Conservation (phyloP, 371 early-diverging fungal genomes). For the Caulochytrium protostelioides region DNA sequence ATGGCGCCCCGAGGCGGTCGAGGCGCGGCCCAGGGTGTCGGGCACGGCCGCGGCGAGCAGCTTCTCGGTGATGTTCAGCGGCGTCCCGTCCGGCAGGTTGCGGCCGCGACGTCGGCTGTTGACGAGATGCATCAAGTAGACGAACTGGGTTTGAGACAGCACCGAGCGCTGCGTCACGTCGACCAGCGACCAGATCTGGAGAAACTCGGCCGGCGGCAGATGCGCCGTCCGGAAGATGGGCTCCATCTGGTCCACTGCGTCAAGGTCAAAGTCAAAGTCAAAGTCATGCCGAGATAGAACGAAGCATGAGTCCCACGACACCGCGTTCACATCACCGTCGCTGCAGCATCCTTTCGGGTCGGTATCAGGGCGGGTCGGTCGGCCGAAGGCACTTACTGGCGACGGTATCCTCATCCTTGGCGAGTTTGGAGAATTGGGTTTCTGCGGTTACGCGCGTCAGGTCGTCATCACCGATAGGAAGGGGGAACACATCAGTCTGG, state of each 20-base stretch:
- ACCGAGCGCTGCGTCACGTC: slow-evolving; percentile 9
- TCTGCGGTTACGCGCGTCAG: slow-evolving; percentile 1
- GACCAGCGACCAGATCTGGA: slow-evolving; percentile 21
- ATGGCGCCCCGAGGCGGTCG: too few species aligned
- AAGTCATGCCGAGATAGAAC: background rate
- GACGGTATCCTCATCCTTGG: slow-evolving; percentile 10
- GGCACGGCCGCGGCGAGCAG: too few species aligned
- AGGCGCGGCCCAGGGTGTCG: too few species aligned
- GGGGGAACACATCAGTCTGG: background rate
- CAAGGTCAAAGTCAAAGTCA: too few species aligned
- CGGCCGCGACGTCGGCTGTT: slow-evolving; percentile 14
- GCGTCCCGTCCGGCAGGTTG: slow-evolving; percentile 15
- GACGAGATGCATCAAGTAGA: slow-evolving; percentile 20
- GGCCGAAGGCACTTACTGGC: slow-evolving; percentile 3
- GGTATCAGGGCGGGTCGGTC: background rate
- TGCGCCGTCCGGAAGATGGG: slow-evolving; percentile 17
- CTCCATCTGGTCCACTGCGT: slow-evolving; percentile 16
- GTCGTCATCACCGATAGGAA: background rate
- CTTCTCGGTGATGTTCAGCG: slow-evolving; percentile 18
- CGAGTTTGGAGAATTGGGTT: slow-evolving; percentile 14
- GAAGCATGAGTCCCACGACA: background rate
- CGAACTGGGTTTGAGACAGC: slow-evolving; percentile 19
- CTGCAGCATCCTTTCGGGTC: too few species aligned
- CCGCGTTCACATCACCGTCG: too few species aligned
- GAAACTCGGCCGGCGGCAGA: slow-evolving; percentile 14